A percentile compares a stretch with the other conserved stretches of the same genome.
phyloP scores from a whole-genome alignment of 169 alveolate genomes.

The Neospora caninum region DNA sequence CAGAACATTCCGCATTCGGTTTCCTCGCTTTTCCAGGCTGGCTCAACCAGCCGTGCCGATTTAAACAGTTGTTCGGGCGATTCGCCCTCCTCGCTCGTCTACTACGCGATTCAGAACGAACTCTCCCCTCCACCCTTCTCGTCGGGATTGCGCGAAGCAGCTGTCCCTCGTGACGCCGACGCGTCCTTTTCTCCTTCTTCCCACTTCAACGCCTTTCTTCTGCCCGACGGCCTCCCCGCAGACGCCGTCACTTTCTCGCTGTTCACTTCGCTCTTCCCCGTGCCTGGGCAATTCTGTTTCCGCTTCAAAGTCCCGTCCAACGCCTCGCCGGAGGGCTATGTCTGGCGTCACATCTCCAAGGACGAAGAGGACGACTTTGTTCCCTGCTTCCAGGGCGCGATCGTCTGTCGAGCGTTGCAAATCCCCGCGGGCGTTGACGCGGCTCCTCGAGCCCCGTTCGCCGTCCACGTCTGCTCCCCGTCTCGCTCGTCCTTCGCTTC shows the following conservation, averaged over 20 bases:
- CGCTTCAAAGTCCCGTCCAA: not conserved
- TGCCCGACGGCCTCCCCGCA: conserved; percentile 16
- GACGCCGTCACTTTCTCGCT: not conserved
- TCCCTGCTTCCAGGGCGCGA: not conserved
- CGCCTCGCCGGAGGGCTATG: not conserved
- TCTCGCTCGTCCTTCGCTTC: not conserved
- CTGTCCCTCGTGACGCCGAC: not conserved
- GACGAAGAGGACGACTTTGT: conserved; percentile 6
- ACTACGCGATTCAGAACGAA: not conserved
- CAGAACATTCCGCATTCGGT: not conserved
- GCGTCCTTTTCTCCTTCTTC: not conserved
- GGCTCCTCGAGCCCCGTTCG: not conserved
- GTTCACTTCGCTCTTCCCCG: not conserved
- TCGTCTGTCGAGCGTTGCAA: conserved; percentile 1
- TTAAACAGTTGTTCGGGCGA: not conserved
- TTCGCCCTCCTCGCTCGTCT: conserved; percentile 2
- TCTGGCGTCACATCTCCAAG: not conserved
- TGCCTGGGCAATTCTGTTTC: not conserved
- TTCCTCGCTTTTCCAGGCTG: not conserved
- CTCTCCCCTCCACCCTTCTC: conserved; percentile 35
- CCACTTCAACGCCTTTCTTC: conserved; percentile 17
- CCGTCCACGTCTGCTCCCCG: not conserved
- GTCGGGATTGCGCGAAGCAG: not conserved
- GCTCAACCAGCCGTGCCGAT: not conserved
- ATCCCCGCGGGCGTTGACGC: not conserved